These are phyloP conservation scores for Diutina catenulata DNA, from an alignment of 1,139 yeast genomes.

Conservation along the genomic window DNA sequence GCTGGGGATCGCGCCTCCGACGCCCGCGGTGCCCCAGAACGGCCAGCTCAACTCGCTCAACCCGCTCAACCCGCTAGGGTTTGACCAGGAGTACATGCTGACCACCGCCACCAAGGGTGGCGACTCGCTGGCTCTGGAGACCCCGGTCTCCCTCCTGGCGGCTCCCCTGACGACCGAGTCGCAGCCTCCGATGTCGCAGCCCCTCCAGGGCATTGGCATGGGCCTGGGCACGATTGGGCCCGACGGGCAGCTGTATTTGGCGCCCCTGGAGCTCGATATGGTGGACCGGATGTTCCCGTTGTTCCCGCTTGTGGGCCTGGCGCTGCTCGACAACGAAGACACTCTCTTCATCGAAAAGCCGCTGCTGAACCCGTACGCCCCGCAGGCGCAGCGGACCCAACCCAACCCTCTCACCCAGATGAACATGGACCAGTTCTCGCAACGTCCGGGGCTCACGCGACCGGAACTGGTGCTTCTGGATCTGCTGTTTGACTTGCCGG, in stretches of 20 bases:
- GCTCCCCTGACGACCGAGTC: not conserved
- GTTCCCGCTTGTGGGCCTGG: conserved; percentile 39
- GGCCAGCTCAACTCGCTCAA: too few relatives aligned
- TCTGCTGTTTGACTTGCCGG: conserved; percentile 4
- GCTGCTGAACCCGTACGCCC: too few relatives aligned
- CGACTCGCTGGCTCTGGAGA: not conserved
- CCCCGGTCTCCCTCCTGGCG: not conserved
- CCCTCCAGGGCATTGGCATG: not conserved
- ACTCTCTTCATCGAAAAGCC: not conserved
- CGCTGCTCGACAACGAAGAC: conserved; percentile 21
- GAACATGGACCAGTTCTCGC: not conserved
- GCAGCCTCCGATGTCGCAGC: not conserved
- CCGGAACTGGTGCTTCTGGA: conserved; percentile 5
- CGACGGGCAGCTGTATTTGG: not conserved
- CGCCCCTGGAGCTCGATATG: not conserved
- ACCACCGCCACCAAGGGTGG: too few relatives aligned
- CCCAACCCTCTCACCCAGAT: not conserved
- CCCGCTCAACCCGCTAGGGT: too few relatives aligned
- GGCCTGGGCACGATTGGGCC: conserved; percentile 1
- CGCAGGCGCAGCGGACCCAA: not conserved
- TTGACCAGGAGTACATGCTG: too few relatives aligned
- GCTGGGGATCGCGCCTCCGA: too few relatives aligned
- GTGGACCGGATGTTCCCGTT: conserved; percentile 30
- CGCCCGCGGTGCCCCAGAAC: too few relatives aligned
- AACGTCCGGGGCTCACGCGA: not conserved